These are phyloP conservation scores for Pisolithus sp. DNA, from an alignment of 768 basidiomycete genomes.

Conservation along the genomic window DNA sequence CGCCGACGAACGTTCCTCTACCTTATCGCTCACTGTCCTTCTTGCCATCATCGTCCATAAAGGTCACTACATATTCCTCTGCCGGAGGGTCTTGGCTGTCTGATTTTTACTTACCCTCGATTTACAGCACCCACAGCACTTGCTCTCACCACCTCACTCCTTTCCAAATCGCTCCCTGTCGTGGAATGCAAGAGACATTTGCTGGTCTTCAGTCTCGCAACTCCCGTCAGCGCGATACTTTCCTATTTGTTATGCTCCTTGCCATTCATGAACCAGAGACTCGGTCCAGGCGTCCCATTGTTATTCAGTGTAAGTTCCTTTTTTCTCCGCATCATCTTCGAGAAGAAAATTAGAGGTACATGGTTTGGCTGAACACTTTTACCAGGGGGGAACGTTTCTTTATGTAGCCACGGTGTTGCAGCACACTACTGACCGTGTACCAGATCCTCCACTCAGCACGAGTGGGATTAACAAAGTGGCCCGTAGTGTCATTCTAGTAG, in stretches of 20 bases:
- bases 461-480: constrained; percentile 39
- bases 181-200: constrained; percentile 69
- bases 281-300: constrained; percentile 70
- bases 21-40: constrained; percentile 79
- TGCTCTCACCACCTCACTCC: constrained; percentile 78
- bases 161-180: constrained; percentile 67
- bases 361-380: background rate
- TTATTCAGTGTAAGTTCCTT: constrained; percentile 67
- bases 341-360: background rate
- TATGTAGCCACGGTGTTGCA: constrained; percentile 93
- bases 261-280: constrained; percentile 32
- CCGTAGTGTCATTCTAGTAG: constrained; percentile 48
- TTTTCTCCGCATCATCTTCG: too few relatives aligned
- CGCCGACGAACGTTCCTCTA: constrained; percentile 33
- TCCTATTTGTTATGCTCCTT: constrained; percentile 64
- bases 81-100: background rate
- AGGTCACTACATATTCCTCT: constrained; percentile 35
- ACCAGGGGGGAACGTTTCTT: constrained; percentile 85
- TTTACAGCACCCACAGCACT: constrained; percentile 79
- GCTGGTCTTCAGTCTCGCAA: constrained; percentile 73
- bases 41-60: constrained; percentile 90
- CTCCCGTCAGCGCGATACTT: constrained; percentile 74
- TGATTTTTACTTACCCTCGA: constrained; percentile 6
- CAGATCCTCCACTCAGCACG: constrained; percentile 16
- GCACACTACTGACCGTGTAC: constrained; percentile 50